Conservation (phyloP, 1,139 yeast genomes). For the Kodamaea derodonti region DNA sequence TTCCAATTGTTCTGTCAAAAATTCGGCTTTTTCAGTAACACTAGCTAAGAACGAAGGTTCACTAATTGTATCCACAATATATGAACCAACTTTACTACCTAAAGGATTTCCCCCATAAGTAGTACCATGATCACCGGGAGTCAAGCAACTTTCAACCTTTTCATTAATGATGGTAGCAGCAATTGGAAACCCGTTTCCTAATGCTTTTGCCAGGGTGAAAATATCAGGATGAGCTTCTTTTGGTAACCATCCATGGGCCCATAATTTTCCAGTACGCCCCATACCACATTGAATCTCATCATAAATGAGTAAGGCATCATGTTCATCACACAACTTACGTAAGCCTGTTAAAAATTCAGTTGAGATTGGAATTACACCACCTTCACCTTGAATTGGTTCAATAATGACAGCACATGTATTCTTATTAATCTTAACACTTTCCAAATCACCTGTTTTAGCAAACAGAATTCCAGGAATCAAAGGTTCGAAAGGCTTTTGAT, state of each 20-base stretch:
- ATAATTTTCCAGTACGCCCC: conserved; percentile 85
- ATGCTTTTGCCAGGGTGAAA: conserved; percentile 88
- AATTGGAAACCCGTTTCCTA: conserved; percentile 97
- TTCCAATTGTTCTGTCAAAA: conserved; percentile 48
- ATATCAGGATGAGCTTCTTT: conserved; percentile 88
- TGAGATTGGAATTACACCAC: conserved; percentile 76
- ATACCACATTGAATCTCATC: conserved; percentile 98
- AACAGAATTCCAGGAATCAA: conserved; percentile 78
- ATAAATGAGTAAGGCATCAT: conserved; percentile 75
- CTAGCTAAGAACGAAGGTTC: conserved; percentile 53
- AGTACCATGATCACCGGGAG: conserved; percentile 96
- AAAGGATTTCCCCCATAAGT: conserved; percentile 97
- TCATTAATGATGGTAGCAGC: conserved; percentile 91
- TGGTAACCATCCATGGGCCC: conserved; percentile 85
- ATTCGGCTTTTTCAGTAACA: conserved; percentile 57
- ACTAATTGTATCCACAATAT: conserved; percentile 67
- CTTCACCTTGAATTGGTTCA: conserved; percentile 98
- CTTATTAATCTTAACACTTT: conserved; percentile 52
- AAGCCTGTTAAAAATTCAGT: conserved; percentile 62
- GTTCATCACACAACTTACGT: conserved; percentile 62
- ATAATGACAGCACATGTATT: conserved; percentile 89
- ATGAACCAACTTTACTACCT: conserved; percentile 76
- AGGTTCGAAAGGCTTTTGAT: conserved; percentile 87
- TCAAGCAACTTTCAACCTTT: conserved; percentile 63
- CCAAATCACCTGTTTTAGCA: conserved; percentile 59